Evolutionary conservation across 805 yeast genomes (phyloP), one percentile per base, ranked within the genome.

Genomic region (Schwanniomyces yamadae): DNA sequence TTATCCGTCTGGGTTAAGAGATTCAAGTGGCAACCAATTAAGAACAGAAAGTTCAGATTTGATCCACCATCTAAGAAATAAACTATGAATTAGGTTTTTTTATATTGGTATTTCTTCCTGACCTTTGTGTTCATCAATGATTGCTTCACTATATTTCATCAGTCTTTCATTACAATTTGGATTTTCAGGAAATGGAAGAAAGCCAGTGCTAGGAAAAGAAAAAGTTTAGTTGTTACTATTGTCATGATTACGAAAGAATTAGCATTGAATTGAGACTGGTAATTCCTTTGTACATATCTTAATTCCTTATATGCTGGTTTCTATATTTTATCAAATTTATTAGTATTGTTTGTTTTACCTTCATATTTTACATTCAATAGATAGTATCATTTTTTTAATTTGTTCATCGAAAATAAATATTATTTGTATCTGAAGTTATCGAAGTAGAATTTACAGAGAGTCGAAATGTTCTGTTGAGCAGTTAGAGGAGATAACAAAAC

Each of bases 21-120:
- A 72, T 91, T 89, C 88, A 93, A 93, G 77, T 93, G 99, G 99
- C 79, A 90, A 59, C 83, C 89, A 57, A 78, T 93, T 71, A 90
- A 90, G 81, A 85, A 80, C 73, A 87, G 98, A 79, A 87, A 90
- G 82, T 77, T 86, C 64, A 80, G 81, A 59, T 93, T 82, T 79
- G 83, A 78, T 73, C 96, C 95, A 61, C 96, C 96, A 70, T 33
- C 35, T 19, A 40, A 36, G 33, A 39, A 40, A 33, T 36, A 30
- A 40, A 14, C 20, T n/a, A n/a, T n/a, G n/a, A n/a, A n/a, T n/a
- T n/a, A n/a, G n/a, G n/a, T n/a, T n/a, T n/a, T n/a, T n/a, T n/a
- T n/a, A n/a, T n/a, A n/a, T n/a, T n/a, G n/a, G n/a, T n/a, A n/a
- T n/a, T n/a, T n/a, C n/a, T n/a, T n/a, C n/a, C n/a, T n/a, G n/a